Conservation (phyloP, 352 stramenopile species). For the Thalassiosira hispida region DNA sequence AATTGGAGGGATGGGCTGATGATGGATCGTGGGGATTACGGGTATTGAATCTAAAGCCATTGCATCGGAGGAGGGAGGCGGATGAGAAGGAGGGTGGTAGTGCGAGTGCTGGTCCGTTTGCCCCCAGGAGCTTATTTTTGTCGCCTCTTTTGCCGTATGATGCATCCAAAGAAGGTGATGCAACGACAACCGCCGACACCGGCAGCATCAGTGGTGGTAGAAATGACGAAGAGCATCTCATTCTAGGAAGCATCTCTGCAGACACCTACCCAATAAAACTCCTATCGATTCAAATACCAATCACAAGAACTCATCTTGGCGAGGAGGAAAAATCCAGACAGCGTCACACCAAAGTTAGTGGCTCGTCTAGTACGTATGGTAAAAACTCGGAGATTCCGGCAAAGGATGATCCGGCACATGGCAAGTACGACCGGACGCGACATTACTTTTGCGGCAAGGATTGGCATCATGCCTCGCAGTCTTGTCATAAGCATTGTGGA, state of each 20-base stretch:
- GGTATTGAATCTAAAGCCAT: conserved; percentile 71
- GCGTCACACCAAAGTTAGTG: conserved; percentile 38
- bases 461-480: conserved; percentile 77
- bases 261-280: conserved; percentile 47
- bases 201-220: too few relatives aligned
- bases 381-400: conserved; percentile 38
- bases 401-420: conserved; percentile 34
- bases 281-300: conserved; percentile 43
- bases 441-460: conserved; percentile 83
- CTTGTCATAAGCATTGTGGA: conserved; percentile 74
- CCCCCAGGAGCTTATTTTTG: conserved; percentile 45
- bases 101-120: conserved; percentile 36
- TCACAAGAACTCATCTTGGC: conserved; percentile 39
- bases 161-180: background rate
- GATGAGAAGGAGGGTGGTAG: conserved; percentile 5
- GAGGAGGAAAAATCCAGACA: conserved; percentile 55
- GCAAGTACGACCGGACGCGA: conserved; percentile 58
- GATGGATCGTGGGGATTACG: conserved; percentile 58
- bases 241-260: background rate
- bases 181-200: background rate
- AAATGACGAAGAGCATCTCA: background rate
- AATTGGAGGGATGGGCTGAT: conserved; percentile 14
- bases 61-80: conserved; percentile 40
- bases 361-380: conserved; percentile 12
- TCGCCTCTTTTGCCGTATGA: conserved; percentile 28